Base-by-base conservation (phyloP, 2,329 filamentous ascomycete species). In the Trichophyton verrucosum region DNA sequence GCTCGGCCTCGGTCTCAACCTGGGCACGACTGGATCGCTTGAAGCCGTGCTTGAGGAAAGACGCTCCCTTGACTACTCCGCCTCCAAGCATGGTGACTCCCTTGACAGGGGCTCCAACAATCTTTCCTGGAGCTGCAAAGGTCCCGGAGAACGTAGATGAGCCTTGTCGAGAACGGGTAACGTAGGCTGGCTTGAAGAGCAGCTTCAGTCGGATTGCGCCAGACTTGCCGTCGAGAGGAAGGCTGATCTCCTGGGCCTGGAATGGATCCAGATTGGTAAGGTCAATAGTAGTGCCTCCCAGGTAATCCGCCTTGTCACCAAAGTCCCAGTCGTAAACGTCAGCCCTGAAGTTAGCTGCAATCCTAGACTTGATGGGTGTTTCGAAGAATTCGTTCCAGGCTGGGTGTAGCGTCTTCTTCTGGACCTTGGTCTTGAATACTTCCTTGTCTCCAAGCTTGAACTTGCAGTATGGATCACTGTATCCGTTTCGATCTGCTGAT, bases 311-410 rank as follows among this genome's bases (percentile, higher is more conserved):
- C 74, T 91, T 92, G 73, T 95, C 91, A 56, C 89, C 92, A 78
- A 97, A 95, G 73, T 99, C 94, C 83, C 92, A 99, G 71, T 99
- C 94, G 72, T 86, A 95, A 1, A 97, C 86, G 61, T 89, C 88
- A 68, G 90, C 85, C 36, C 81, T 81, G 75, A 99, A 94, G 27
- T 94, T 83, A 42, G 91, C 88, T 0, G 82, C 90, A 15, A 91
- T 96, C 62, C 94, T 83, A 13, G 91, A 95, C 17, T 89, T 85
- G 59, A 99, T 78, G 0, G 85, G 80, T 0, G 89, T 81, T 73
- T 96, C 91, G 69, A 99, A 99, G 73, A 85, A 91, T 71, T 99
- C 94, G 70, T 97, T 97, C 95, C 95, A 99, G 0, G 85, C 82
- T 0, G 94, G 94, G 66, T 94, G 86, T 2, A 99, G 81, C 0